Evolutionary conservation across 2,329 filamentous ascomycete species (phyloP).

Genomic region (Phoma sp.): DNA sequence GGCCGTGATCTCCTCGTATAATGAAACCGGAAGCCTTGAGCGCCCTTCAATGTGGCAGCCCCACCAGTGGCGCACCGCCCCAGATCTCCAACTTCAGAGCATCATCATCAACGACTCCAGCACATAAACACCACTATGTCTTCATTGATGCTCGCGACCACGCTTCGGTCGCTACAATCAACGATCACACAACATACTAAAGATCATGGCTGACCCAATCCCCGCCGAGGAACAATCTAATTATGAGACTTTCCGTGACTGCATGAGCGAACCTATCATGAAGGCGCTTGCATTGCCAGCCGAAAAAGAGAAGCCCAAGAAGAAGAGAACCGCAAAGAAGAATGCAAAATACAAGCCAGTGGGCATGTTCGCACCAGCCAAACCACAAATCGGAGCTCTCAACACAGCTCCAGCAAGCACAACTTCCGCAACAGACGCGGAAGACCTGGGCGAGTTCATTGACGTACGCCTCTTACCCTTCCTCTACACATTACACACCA

Average conservation of each 20-base stretch:
- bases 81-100: constrained; percentile 25
- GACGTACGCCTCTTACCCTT: constrained; percentile 58
- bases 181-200: background rate
- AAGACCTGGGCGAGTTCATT: constrained; percentile 80
- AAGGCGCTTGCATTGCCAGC: constrained; percentile 61
- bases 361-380: constrained; percentile 13
- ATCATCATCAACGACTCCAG: constrained; percentile 27
- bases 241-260: constrained; percentile 76
- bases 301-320: constrained; percentile 55
- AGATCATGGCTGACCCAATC: constrained; percentile 41
- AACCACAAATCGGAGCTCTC: constrained; percentile 1
- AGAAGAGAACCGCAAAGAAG: constrained; percentile 46
- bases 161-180: background rate
- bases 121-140: constrained; percentile 27
- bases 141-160: constrained; percentile 8
- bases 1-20: constrained; percentile 1
- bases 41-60: constrained; percentile 23
- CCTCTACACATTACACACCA: background rate
- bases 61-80: constrained; percentile 24
- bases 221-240: constrained; percentile 57
- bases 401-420: background rate
- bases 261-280: constrained; percentile 73
- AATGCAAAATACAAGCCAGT: constrained; percentile 40
- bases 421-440: constrained; percentile 55
- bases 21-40: constrained; percentile 9